These are phyloP conservation scores for Dendrobium huoshanense DNA, from an alignment of 106 monocot species.

Conservation along the genomic window DNA sequence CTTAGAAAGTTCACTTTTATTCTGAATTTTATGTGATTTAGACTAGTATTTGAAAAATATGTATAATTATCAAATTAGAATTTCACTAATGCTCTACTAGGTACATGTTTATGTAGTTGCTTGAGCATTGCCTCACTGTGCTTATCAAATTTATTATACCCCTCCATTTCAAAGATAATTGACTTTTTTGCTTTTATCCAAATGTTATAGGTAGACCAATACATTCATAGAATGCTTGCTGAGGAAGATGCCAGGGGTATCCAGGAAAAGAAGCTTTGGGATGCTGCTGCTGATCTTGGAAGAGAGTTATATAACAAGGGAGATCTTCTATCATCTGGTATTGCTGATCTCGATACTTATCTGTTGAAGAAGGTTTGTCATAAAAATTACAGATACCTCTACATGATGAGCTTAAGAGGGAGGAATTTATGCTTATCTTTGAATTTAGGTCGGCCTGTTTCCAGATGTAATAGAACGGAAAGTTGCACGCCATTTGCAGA, in stretches of 20 bases:
- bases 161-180: not conserved
- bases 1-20: too few relatives aligned
- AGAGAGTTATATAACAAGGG: constrained; percentile 69
- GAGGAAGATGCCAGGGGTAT: constrained; percentile 55
- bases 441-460: constrained; percentile 83
- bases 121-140: not conserved
- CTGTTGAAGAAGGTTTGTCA: constrained; percentile 73
- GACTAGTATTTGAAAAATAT: not conserved
- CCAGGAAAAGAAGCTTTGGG: constrained; percentile 30
- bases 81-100: not conserved
- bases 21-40: not conserved
- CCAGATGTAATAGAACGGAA: constrained; percentile 89
- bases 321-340: constrained; percentile 47
- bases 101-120: not conserved
- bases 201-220: constrained; percentile 65
- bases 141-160: not conserved
- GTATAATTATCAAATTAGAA: not conserved
- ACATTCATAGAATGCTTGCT: constrained; percentile 85
- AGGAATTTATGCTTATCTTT: constrained; percentile 6
- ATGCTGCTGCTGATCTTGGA: constrained; percentile 46
- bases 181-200: not conserved
- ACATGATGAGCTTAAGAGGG: not conserved
- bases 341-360: constrained; percentile 68
- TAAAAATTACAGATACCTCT: not conserved
- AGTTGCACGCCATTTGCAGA: constrained; percentile 59